Evolutionary conservation across 2,329 filamentous ascomycete genomes (phyloP).

Genomic region (Cryphonectria radicalis): DNA sequence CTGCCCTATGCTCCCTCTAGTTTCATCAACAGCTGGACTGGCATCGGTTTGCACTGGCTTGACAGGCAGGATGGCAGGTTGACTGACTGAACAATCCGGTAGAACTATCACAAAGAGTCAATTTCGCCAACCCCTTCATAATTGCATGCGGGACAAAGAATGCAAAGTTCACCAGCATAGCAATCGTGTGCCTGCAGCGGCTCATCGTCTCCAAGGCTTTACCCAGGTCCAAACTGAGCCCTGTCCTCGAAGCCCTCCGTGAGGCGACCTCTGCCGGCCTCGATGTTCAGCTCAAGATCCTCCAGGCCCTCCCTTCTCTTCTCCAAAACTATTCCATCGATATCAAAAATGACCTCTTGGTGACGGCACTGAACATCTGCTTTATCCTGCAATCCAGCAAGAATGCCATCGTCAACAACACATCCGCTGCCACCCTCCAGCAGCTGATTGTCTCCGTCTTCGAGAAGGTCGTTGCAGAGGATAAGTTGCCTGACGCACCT

Average conservation of each 20-base stretch:
- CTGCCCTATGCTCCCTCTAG: conserved; percentile 27
- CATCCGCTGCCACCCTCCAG: conserved; percentile 93
- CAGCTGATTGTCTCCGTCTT: conserved; percentile 92
- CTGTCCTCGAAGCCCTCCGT: conserved; percentile 85
- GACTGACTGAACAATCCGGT: conserved; percentile 30
- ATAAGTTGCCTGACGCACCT: conserved; percentile 66
- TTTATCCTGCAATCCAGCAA: conserved; percentile 90
- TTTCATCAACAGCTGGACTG: conserved; percentile 4
- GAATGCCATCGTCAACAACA: conserved; percentile 91
- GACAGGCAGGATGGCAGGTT: neutral
- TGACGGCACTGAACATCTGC: conserved; percentile 85
- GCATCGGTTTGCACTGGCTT: neutral
- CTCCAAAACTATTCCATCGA: conserved; percentile 88
- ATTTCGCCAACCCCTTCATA: conserved; percentile 92
- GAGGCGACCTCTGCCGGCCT: conserved; percentile 80
- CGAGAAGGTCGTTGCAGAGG: conserved; percentile 84
- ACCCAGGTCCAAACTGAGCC: conserved; percentile 77
- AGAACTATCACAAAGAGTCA: conserved; percentile 82
- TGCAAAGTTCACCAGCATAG: conserved; percentile 85
- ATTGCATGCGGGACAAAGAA: conserved; percentile 91
- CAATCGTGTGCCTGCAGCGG: conserved; percentile 85
- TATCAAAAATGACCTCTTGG: conserved; percentile 78
- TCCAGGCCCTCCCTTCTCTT: conserved; percentile 87
- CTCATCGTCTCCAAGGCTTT: conserved; percentile 83
- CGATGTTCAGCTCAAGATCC: conserved; percentile 93